Evolutionary conservation across 129 eudicot genomes (phyloP).

Genomic region (Gnaphalium uliginosum): DNA sequence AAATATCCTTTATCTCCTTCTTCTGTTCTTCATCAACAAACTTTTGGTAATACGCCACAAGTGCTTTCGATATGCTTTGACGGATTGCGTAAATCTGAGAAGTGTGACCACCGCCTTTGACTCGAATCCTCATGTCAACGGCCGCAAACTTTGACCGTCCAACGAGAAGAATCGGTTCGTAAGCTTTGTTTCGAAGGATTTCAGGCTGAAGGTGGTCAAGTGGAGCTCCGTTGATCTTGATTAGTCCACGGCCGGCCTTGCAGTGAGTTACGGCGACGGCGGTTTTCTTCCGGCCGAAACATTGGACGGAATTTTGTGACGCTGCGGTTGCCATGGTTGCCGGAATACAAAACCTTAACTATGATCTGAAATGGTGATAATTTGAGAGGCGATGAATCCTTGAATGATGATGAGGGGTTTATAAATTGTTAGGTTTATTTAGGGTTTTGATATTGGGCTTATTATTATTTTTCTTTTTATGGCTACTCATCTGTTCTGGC

Average conservation of each 20-base stretch:
- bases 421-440: neutral
- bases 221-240: conserved; percentile 74
- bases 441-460: neutral
- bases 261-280: conserved; percentile 87
- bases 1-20: conserved; percentile 76
- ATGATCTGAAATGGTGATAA: neutral
- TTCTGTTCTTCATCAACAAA: conserved; percentile 68
- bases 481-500: neutral
- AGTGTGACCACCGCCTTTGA: conserved; percentile 85
- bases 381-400: neutral
- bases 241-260: conserved; percentile 71
- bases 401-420: neutral
- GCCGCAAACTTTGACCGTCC: conserved; percentile 63
- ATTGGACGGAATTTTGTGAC: conserved; percentile 56
- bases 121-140: conserved; percentile 79
- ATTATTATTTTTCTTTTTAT: no score
- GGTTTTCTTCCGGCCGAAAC: conserved; percentile 81
- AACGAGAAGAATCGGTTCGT: conserved; percentile 65
- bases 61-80: conserved; percentile 69
- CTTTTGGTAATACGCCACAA: conserved; percentile 76
- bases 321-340: conserved; percentile 48
- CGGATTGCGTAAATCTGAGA: conserved; percentile 84
- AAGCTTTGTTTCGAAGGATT: conserved; percentile 70
- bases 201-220: conserved; percentile 70
- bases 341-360: neutral